A percentile compares a stretch with the other conserved stretches of the same genome.
Evolutionary conservation across 768 basidiomycete species (phyloP).

Genomic region (Lactifluus echinatus): DNA sequence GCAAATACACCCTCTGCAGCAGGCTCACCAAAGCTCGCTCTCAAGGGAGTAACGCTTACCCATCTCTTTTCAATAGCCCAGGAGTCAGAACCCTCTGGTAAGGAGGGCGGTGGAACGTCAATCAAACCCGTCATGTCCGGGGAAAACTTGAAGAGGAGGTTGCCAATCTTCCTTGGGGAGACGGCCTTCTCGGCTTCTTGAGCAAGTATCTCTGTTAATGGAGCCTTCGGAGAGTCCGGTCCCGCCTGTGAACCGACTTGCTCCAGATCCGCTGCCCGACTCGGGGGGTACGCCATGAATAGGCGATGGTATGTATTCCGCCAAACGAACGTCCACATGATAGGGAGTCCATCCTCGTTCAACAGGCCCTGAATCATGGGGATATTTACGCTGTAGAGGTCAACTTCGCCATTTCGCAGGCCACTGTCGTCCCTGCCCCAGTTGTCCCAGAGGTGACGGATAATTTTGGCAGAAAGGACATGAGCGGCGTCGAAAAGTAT

Average conservation of each 20-base stretch:
- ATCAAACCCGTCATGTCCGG: slow-evolving; percentile 65
- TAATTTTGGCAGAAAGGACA: slow-evolving; percentile 53
- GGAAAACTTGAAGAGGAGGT: slow-evolving; percentile 65
- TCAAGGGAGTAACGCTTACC: slow-evolving; percentile 71
- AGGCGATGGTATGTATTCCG: slow-evolving; percentile 75
- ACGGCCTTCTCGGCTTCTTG: background rate
- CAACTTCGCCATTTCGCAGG: slow-evolving; percentile 54
- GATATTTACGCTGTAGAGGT: slow-evolving; percentile 82
- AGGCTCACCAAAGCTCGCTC: slow-evolving; percentile 68
- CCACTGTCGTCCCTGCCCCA: slow-evolving; percentile 70
- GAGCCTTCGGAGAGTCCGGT: slow-evolving; percentile 33
- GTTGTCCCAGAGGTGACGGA: slow-evolving; percentile 68
- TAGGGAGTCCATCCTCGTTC: slow-evolving; percentile 48
- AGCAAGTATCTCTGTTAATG: slow-evolving; percentile 8
- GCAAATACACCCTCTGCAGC: slow-evolving; percentile 19
- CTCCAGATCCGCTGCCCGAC: slow-evolving; percentile 20
- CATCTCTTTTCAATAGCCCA: slow-evolving; percentile 69
- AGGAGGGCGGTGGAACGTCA: slow-evolving; percentile 41
- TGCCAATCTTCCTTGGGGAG: slow-evolving; percentile 6
- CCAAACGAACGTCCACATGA: slow-evolving; percentile 81
- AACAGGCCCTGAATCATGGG: slow-evolving; percentile 66
- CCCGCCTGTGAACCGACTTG: slow-evolving; percentile 32
- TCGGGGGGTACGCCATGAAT: slow-evolving; percentile 43
- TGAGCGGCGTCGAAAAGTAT: slow-evolving; percentile 64
- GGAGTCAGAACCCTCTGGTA: slow-evolving; percentile 76